Evolutionary conservation across 305 asterid species (phyloP).

Genomic region (Fraxinus latifolia): DNA sequence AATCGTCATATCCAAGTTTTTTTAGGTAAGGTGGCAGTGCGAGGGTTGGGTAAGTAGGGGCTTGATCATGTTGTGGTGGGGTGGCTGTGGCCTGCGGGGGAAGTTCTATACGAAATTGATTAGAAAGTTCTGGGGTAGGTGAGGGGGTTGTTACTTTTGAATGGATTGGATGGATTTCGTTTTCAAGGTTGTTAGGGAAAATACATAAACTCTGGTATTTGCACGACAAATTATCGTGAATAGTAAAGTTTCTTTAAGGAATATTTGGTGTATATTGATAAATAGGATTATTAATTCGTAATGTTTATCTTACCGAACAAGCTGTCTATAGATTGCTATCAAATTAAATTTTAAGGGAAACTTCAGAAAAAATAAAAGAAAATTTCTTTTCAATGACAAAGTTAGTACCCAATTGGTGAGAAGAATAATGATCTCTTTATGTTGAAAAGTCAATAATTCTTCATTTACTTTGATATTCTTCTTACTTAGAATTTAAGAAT

Average conservation of each 20-base stretch:
- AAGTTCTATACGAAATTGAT: not conserved
- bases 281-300: not conserved
- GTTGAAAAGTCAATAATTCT: not conserved
- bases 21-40: not conserved
- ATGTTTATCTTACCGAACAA: not conserved
- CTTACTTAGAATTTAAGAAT: not conserved
- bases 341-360: not conserved
- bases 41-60: not conserved
- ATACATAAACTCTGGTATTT: not conserved
- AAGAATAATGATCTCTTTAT: not conserved
- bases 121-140: not conserved
- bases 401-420: not conserved
- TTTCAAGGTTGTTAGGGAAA: not conserved
- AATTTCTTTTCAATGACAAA: not conserved
- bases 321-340: not conserved
- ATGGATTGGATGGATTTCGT: not conserved
- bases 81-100: not conserved
- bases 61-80: not conserved
- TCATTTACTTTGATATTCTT: not conserved
- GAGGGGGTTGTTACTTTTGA: not conserved
- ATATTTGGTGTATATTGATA: not conserved
- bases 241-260: not conserved
- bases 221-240: not conserved
- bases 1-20: not conserved
- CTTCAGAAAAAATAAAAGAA: not conserved